Percentiles rank a stretch among this genome's conserved stretches.
Conservation (phyloP, 192 early-diverging fungal species). For the Backusella morwellensis region DNA sequence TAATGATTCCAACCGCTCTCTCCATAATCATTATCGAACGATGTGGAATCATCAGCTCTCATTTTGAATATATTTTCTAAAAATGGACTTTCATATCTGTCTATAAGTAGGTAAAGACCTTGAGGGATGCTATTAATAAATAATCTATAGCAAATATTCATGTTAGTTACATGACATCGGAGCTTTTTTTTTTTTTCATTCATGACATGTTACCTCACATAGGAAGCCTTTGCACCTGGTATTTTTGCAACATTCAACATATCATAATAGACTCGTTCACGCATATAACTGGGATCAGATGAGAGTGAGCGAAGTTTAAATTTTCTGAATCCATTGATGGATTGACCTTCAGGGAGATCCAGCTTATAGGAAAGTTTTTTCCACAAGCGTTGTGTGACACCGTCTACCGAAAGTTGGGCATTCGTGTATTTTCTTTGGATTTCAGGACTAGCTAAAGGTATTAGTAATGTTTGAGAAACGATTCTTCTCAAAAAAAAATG, state of each 20-base stretch:
- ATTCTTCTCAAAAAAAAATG: no score
- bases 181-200: neutral
- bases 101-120: conserved; percentile 41
- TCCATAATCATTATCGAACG: neutral
- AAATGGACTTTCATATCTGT: conserved; percentile 41
- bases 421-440: neutral
- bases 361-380: conserved; percentile 17
- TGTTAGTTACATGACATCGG: neutral
- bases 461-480: neutral
- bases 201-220: conserved; percentile 11
- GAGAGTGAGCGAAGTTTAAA: conserved; percentile 38
- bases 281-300: conserved; percentile 35
- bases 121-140: conserved; percentile 34
- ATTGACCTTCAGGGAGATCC: neutral
- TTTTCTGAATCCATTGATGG: conserved; percentile 7
- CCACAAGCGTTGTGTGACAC: neutral
- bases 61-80: conserved; percentile 17
- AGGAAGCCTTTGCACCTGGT: conserved; percentile 31
- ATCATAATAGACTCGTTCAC: conserved; percentile 43
- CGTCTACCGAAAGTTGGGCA: conserved; percentile 7
- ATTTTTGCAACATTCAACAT: conserved; percentile 31
- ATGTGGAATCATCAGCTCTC: neutral
- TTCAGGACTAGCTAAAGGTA: neutral
- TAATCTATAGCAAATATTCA: conserved; percentile 10
- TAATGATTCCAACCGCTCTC: neutral